Conservation (phyloP, 2,329 filamentous ascomycete genomes). For the Chalara sp. region DNA sequence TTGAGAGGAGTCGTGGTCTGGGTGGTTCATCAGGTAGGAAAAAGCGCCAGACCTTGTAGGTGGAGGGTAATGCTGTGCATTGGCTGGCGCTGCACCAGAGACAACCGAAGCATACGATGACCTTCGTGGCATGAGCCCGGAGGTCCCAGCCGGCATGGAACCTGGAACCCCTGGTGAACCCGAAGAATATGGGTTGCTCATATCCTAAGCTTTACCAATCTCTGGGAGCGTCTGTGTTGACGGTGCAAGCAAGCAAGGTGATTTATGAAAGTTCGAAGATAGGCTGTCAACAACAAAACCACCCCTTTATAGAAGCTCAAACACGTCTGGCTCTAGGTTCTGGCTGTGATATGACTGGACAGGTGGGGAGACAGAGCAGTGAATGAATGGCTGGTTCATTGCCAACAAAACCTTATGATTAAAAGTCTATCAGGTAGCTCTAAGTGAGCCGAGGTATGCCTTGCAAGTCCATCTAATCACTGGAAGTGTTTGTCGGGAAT, state of each 20-base stretch:
- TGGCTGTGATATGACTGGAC: too few relatives aligned
- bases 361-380: too few relatives aligned
- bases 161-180: slow-evolving; percentile 25
- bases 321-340: too few relatives aligned
- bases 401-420: not conserved
- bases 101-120: slow-evolving; percentile 58
- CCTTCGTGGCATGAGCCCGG: slow-evolving; percentile 38
- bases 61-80: slow-evolving; percentile 17
- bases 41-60: slow-evolving; percentile 25
- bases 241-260: not conserved
- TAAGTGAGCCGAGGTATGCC: slow-evolving; percentile 17
- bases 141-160: slow-evolving; percentile 27
- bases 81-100: slow-evolving; percentile 37
- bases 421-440: slow-evolving; percentile 8
- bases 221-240: not conserved
- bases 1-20: slow-evolving; percentile 20
- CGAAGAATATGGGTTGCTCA: slow-evolving; percentile 26
- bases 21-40: slow-evolving; percentile 22
- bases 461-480: slow-evolving; percentile 15
- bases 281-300: too few relatives aligned
- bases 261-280: too few relatives aligned
- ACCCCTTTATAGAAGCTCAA: too few relatives aligned
- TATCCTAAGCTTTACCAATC: slow-evolving; percentile 2
- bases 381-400: slow-evolving; percentile 1
- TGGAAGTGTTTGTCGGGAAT: not conserved